A percentile compares a stretch with the other conserved stretches of the same genome.
Evolutionary conservation across 2,329 filamentous ascomycete genomes (phyloP).

Genomic region (Fusarium stilboides): DNA sequence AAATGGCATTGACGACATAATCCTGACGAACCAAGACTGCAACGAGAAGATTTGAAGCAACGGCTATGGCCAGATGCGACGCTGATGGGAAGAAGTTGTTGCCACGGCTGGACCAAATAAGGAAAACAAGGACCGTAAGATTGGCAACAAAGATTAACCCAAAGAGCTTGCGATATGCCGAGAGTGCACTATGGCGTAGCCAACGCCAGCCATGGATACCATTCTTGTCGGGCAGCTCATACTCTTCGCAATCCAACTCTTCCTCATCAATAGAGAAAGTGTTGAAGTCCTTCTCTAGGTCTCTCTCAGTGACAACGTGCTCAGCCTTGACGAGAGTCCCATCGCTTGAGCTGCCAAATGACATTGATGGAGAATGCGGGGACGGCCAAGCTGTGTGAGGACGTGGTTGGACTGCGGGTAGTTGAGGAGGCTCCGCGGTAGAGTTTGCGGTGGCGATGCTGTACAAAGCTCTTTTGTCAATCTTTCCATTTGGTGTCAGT

Average conservation of each 20-base stretch:
- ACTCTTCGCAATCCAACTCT: slow-evolving; percentile 22
- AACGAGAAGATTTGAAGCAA: slow-evolving; percentile 53
- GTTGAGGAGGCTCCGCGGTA: background rate
- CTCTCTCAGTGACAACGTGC: background rate
- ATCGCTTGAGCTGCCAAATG: slow-evolving; percentile 7
- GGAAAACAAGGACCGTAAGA: slow-evolving; percentile 21
- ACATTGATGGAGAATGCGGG: background rate
- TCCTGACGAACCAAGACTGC: slow-evolving; percentile 65
- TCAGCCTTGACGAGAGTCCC: slow-evolving; percentile 4
- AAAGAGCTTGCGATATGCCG: slow-evolving; percentile 38
- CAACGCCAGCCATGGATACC: slow-evolving; percentile 39
- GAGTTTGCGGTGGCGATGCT: slow-evolving; percentile 5
- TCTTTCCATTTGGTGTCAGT: slow-evolving; percentile 37
- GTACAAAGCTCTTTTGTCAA: slow-evolving; percentile 26
- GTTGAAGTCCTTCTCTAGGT: slow-evolving; percentile 25
- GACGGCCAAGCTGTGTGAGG: slow-evolving; percentile 20
- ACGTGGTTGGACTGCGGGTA: background rate
- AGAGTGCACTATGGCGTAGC: slow-evolving; percentile 32
- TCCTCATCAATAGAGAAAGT: background rate
- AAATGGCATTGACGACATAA: slow-evolving; percentile 64
- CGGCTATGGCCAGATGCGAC: slow-evolving; percentile 29
- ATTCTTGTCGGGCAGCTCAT: slow-evolving; percentile 29
- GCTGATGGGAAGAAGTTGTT: slow-evolving; percentile 28
- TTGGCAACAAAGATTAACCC: slow-evolving; percentile 35
- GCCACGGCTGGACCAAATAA: slow-evolving; percentile 18